Percentiles rank a stretch among this genome's conserved stretches.
phyloP scores from a whole-genome alignment of 2,329 filamentous ascomycete genomes.

The Venturia effusa region DNA sequence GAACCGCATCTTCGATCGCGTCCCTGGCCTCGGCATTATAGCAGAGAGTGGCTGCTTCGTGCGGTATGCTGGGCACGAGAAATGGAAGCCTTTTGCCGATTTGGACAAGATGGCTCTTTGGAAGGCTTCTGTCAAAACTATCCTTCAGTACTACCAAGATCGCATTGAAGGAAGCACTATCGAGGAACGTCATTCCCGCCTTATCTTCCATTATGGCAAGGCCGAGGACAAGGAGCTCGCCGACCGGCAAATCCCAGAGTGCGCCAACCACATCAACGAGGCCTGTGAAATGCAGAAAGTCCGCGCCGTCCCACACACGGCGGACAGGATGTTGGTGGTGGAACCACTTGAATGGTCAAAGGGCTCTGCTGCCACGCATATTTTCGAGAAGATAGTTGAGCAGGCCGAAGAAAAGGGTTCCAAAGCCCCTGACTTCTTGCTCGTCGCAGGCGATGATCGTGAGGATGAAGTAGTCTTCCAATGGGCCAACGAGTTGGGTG shows the following conservation, averaged over 20 bases:
- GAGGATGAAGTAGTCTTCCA: slow-evolving; percentile 91
- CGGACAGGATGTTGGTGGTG: slow-evolving; percentile 67
- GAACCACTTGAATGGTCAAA: slow-evolving; percentile 85
- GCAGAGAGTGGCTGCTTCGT: slow-evolving; percentile 93
- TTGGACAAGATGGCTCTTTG: slow-evolving; percentile 58
- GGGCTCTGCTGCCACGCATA: slow-evolving; percentile 64
- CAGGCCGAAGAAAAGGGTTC: background rate
- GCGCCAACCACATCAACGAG: slow-evolving; percentile 90
- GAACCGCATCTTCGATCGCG: slow-evolving; percentile 71
- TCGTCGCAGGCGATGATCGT: slow-evolving; percentile 81
- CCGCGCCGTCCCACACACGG: slow-evolving; percentile 60
- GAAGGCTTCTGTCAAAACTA: slow-evolving; percentile 74
- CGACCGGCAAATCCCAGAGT: slow-evolving; percentile 72
- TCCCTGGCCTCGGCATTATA: slow-evolving; percentile 77
- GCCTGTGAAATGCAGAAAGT: slow-evolving; percentile 75
- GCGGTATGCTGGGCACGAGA: slow-evolving; percentile 54
- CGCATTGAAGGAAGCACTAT: slow-evolving; percentile 80
- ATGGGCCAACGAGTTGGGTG: slow-evolving; percentile 73
- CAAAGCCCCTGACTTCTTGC: slow-evolving; percentile 64
- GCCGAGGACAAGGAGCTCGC: slow-evolving; percentile 69
- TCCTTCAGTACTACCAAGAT: slow-evolving; percentile 82
- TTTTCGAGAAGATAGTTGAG: slow-evolving; percentile 38
- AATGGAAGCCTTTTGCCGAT: slow-evolving; percentile 73
- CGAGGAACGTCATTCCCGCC: slow-evolving; percentile 82
- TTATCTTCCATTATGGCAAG: slow-evolving; percentile 75